Evolutionary conservation across 2,329 filamentous ascomycete species (phyloP).

Genomic region (Aspergillus ustus): DNA sequence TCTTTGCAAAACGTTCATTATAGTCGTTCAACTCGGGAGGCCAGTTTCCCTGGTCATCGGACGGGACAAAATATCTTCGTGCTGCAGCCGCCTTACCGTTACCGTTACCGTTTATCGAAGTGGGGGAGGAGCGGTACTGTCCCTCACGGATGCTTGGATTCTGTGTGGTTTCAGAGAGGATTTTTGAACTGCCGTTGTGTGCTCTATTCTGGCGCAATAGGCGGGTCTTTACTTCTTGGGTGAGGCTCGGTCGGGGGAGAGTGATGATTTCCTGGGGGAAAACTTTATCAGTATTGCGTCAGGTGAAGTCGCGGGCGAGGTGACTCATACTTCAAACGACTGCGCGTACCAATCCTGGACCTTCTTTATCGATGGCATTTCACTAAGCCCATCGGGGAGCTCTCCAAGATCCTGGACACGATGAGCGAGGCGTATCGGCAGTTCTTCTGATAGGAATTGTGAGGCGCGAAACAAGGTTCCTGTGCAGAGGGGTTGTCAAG

Average conservation of each 20-base stretch:
- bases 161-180: constrained; percentile 79
- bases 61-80: constrained; percentile 85
- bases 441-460: constrained; percentile 96
- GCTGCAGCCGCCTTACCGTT: constrained; percentile 53
- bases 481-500: constrained; percentile 41
- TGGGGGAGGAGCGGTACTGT: constrained; percentile 67
- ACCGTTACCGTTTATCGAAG: constrained; percentile 51
- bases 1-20: constrained; percentile 87
- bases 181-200: constrained; percentile 63
- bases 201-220: constrained; percentile 62
- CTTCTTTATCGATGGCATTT: constrained; percentile 95
- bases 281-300: constrained; percentile 27
- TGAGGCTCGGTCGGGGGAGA: constrained; percentile 76
- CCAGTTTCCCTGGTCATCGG: constrained; percentile 88
- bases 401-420: constrained; percentile 92
- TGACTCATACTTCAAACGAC: constrained; percentile 84
- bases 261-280: constrained; percentile 77
- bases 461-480: constrained; percentile 96
- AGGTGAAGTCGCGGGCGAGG: constrained; percentile 11
- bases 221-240: constrained; percentile 75
- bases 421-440: constrained; percentile 94
- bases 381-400: constrained; percentile 91
- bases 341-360: constrained; percentile 99
- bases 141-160: constrained; percentile 89
- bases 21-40: constrained; percentile 92